Base-by-base conservation (phyloP, 108 stramenopile genomes). In the Stephanodiscus triporus region DNA sequence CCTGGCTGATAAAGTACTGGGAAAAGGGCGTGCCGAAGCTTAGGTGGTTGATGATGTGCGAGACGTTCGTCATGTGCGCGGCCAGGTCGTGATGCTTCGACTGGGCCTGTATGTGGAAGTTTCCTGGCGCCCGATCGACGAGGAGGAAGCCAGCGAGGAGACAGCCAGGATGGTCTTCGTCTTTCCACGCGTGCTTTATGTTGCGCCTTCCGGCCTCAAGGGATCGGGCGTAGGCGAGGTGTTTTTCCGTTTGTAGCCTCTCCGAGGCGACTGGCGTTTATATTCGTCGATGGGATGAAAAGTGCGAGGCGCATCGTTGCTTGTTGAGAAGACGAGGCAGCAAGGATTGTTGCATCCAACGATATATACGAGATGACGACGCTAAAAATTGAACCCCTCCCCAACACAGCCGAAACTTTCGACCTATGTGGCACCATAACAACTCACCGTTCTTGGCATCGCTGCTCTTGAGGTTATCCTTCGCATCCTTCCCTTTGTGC, bases 121-220 rank as follows among this genome's bases (percentile, higher is more conserved):
- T 97, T 0, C 97, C 97, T 13, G 98, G 98, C 9, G 93, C 95
- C n/a, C 98, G 94, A 80, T 98, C 95, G 43, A 98, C 86, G 6
- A 85, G 68, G 51, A 96, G 76, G 59, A 87, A 79, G 6, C 95
- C 95, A 4, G 83, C 64, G 10, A 96, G 32, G 43, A 84, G 80
- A 70, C 97, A 97, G 16, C 92, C 97, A 34, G 96, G 93, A 77
- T 95, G 94, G 10, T 95, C 92, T 14, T 73, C 81, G 9, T 91
- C 88, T 3, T 24, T 43, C 80, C 80, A 81, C 6, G 70, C 49
- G 55, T 70, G 80, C 66, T 67, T 40, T 54, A 70, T 65, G 17
- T 54, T 43, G 57, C 72, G 74, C 40, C n/a, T n/a, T n/a, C 34
- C 78, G 60, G 66, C 84, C 20, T 62, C 73, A 55, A 75, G 81